Evolutionary conservation across 2,329 filamentous ascomycete species (phyloP), one percentile per base, ranked within the genome.

Genomic region (Aureobasidium lini): DNA sequence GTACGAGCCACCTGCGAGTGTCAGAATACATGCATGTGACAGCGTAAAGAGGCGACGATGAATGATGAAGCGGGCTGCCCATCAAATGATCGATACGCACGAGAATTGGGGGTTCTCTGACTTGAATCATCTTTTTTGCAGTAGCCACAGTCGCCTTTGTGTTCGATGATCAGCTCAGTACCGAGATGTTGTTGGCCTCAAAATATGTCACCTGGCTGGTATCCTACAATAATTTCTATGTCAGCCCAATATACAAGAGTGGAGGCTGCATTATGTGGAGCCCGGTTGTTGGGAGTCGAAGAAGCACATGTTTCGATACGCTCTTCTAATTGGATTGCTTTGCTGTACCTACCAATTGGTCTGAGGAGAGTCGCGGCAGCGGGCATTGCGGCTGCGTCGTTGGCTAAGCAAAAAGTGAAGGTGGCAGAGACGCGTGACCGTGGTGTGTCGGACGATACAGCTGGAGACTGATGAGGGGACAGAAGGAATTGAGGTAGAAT

Each of bases 1-100:
- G 73, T 90, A 92, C 31, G 85, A 87, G 68, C 81, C 87, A 67
- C 87, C 89, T 90, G 50, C 18, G 7, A 16, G 11, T 64, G 68
- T 71, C 67, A 62, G 62, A 37, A 43, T 11, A 4, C 31, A 7
- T 32, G 15, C 54, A 57, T 57, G 54, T 57, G 54, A 57, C 34
- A 5, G 18, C 13, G 18, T 18, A 23, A 18, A 23, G 13, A 32
- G 43, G 54, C 54, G 43, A 57, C 43, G 54, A 57, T 48, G 28
- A 39, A 40, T 39, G 54, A 57, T 39, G 31, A n/a, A 23, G 36
- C 6, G 10, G 13, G 31, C 8, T 10, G 36, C 53, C 43, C 44
- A 43, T 44, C 52, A 43, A 29, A 57, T 49, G 53, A 62, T 48
- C 54, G 62, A 58, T 58, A 77, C 77, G 71, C 75, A 80, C 77